These are phyloP conservation scores for Yamadazyma takamatsuzukensis DNA, from an alignment of 805 yeast species.

Conservation along the genomic window DNA sequence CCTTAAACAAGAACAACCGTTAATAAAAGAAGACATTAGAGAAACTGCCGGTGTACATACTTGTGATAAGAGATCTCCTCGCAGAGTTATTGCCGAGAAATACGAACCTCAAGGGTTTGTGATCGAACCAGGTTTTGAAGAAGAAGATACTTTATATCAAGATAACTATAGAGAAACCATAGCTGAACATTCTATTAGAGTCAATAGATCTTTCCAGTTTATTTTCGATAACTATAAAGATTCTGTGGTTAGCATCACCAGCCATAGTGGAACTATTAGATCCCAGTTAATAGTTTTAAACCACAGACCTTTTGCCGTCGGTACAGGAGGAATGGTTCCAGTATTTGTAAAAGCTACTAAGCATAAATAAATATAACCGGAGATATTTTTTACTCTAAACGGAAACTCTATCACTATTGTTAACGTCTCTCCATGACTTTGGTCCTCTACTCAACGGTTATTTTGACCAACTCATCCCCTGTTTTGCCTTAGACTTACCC, in stretches of 20 bases:
- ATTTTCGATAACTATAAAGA: slow-evolving; percentile 25
- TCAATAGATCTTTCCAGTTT: slow-evolving; percentile 33
- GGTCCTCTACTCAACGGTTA: too few relatives aligned
- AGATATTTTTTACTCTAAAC: too few relatives aligned
- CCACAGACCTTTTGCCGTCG: slow-evolving; percentile 46
- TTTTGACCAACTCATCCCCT: too few relatives aligned
- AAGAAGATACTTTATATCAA: slow-evolving; percentile 42
- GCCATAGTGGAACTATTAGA: slow-evolving; percentile 50
- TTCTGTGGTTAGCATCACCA: slow-evolving; percentile 39
- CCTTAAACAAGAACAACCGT: slow-evolving; percentile 24
- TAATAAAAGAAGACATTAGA: slow-evolving; percentile 43
- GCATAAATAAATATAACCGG: too few relatives aligned
- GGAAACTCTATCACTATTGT: too few relatives aligned
- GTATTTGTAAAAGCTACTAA: slow-evolving; percentile 45
- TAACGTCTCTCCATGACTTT: too few relatives aligned
- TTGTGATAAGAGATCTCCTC: slow-evolving; percentile 44
- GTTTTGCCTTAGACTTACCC: too few relatives aligned
- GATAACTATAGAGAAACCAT: slow-evolving; percentile 37
- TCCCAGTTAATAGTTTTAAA: slow-evolving; percentile 45
- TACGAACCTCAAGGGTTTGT: slow-evolving; percentile 35
- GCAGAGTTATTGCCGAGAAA: slow-evolving; percentile 33
- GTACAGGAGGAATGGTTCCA: slow-evolving; percentile 57
- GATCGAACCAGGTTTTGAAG: slow-evolving; percentile 43
- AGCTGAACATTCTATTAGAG: slow-evolving; percentile 37
- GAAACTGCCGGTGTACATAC: slow-evolving; percentile 50